A percentile compares a stretch with the other conserved stretches of the same genome.
Conservation (phyloP, 768 basidiomycete species). For the Lactifluus echinatus region DNA sequence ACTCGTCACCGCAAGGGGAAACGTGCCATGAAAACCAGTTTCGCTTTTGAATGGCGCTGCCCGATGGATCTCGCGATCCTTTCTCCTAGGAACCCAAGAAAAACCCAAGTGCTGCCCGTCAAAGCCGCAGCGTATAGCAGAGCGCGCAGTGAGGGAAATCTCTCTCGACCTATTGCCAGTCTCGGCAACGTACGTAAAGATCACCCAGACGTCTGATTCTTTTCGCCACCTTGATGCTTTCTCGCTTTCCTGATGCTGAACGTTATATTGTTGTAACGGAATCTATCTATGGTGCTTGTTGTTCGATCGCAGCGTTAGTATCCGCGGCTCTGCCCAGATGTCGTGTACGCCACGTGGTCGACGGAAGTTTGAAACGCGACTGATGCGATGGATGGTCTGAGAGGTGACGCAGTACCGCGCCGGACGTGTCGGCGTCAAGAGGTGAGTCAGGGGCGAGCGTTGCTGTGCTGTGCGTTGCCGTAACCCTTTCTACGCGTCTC, state of each 20-base stretch:
- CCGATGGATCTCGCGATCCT: neutral
- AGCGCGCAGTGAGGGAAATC: neutral
- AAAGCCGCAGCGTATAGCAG: neutral
- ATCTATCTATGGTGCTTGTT: neutral
- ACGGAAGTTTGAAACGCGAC: neutral
- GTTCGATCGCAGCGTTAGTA: neutral
- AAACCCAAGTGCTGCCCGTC: neutral
- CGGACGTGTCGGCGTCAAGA: neutral
- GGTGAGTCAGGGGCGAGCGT: neutral
- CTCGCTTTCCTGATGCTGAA: neutral
- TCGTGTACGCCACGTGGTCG: neutral
- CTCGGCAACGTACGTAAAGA: neutral
- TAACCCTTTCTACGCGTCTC: neutral
- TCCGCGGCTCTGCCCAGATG: neutral
- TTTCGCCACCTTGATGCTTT: neutral
- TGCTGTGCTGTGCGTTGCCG: slow-evolving; percentile 1
- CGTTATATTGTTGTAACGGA: neutral
- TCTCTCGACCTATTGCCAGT: neutral
- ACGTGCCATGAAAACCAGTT: slow-evolving; percentile 8
- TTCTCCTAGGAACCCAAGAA: neutral
- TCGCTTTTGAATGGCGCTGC: neutral
- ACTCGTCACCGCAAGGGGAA: neutral
- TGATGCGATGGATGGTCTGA: neutral
- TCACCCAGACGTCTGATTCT: neutral
- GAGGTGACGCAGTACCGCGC: neutral